Percentiles rank a stretch among this genome's conserved stretches.
phyloP scores from a whole-genome alignment of 805 yeast species.

The Candida boleticola region DNA sequence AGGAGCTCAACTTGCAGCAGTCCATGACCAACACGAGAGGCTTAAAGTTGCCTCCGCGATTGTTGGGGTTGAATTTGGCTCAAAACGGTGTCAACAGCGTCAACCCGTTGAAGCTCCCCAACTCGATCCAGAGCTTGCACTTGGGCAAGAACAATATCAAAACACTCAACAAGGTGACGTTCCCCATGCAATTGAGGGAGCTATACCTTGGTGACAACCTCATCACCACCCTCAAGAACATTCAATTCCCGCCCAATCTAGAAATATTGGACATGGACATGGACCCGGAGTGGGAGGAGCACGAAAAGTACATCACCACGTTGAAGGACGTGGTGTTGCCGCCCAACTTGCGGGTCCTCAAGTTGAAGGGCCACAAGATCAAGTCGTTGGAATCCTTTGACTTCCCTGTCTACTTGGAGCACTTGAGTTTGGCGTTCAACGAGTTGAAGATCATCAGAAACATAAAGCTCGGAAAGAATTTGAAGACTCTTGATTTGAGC shows the following conservation, averaged over 20 bases:
- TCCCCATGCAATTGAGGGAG: constrained; percentile 34
- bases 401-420: constrained; percentile 32
- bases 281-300: constrained; percentile 41
- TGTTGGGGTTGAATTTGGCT: constrained; percentile 31
- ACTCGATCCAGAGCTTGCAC: constrained; percentile 35
- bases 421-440: constrained; percentile 36
- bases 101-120: constrained; percentile 43
- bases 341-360: constrained; percentile 30
- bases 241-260: constrained; percentile 35
- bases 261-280: constrained; percentile 41
- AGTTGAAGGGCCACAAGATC: constrained; percentile 39
- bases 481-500: constrained; percentile 35
- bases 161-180: constrained; percentile 41
- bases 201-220: constrained; percentile 41
- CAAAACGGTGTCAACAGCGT: constrained; percentile 44
- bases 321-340: constrained; percentile 43
- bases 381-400: constrained; percentile 37
- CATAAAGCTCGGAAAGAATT: constrained; percentile 33
- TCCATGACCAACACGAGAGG: constrained; percentile 47
- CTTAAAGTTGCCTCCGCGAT: constrained; percentile 33
- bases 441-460: constrained; percentile 36
- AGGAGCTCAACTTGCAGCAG: constrained; percentile 37
- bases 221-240: constrained; percentile 45
- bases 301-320: constrained; percentile 40
- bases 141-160: constrained; percentile 42